Conservation (phyloP, 495 filamentous ascomycete genomes). For the Xylaria longipes region DNA sequence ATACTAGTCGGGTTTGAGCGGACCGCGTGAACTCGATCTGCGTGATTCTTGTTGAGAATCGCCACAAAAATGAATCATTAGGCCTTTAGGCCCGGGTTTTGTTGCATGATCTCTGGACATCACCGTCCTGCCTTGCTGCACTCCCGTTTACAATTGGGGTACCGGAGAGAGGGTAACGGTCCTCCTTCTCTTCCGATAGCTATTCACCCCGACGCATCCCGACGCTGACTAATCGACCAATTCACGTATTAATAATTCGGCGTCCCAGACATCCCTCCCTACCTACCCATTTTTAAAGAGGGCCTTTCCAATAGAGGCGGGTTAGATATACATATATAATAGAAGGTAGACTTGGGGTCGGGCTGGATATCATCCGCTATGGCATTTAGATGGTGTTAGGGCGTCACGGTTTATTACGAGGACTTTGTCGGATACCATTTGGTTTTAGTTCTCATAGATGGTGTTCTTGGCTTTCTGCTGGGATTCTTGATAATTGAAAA, state of each 20-base stretch:
- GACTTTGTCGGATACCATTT: not conserved
- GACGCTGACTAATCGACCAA: not conserved
- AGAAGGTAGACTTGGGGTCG: not conserved
- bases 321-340: not conserved
- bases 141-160: not conserved
- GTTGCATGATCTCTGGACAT: not conserved
- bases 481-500: not conserved
- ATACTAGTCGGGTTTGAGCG: slow-evolving; percentile 8
- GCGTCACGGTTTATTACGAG: not conserved
- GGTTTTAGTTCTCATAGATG: not conserved
- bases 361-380: not conserved
- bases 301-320: not conserved
- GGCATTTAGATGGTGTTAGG: not conserved
- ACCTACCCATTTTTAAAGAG: not conserved
- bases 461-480: not conserved
- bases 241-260: not conserved
- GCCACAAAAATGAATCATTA: not conserved
- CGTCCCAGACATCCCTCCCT: not conserved
- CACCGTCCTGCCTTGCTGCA: not conserved
- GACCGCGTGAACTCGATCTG: not conserved
- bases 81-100: not conserved
- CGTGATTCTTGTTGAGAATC: not conserved
- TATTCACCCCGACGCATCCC: not conserved
- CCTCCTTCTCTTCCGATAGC: not conserved
- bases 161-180: not conserved